Percentiles rank a stretch among this genome's conserved stretches.
Conservation (phyloP, 1,284 basidiomycete genomes). For the Clitocybe nebularis region DNA sequence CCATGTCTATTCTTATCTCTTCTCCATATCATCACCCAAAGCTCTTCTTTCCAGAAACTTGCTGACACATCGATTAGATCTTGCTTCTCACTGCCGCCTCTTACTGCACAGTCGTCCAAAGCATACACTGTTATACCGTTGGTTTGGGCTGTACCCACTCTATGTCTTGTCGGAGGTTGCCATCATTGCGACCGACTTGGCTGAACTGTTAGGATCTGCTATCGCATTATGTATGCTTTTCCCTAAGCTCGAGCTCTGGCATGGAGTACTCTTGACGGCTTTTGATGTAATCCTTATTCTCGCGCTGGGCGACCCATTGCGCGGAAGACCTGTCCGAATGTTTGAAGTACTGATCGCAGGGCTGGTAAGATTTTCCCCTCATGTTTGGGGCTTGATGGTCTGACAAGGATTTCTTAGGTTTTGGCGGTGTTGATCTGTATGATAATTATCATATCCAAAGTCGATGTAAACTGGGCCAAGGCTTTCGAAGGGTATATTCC, state of each 20-base stretch:
- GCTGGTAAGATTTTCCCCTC: constrained; percentile 41
- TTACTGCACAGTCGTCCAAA: constrained; percentile 64
- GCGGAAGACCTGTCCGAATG: constrained; percentile 53
- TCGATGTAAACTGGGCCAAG: constrained; percentile 71
- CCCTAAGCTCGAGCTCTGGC: constrained; percentile 76
- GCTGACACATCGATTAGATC: constrained; percentile 35
- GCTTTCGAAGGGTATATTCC: constrained; percentile 89
- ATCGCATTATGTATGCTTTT: constrained; percentile 75
- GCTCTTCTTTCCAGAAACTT: neutral
- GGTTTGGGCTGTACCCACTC: constrained; percentile 66
- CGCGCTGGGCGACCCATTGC: constrained; percentile 56
- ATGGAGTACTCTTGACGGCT: constrained; percentile 80
- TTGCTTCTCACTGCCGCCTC: constrained; percentile 73
- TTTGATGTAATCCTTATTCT: constrained; percentile 81
- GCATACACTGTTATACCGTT: constrained; percentile 59
- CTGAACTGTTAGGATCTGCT: constrained; percentile 71
- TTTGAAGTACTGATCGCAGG: constrained; percentile 84
- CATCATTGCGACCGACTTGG: constrained; percentile 76
- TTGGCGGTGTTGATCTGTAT: constrained; percentile 81
- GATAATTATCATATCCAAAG: constrained; percentile 72
- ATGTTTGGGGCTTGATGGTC: neutral
- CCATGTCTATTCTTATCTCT: neutral
- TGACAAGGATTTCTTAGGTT: constrained; percentile 48
- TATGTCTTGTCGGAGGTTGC: constrained; percentile 75
- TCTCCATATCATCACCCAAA: neutral